A percentile compares a stretch with the other conserved stretches of the same genome.
Conservation (phyloP, 768 basidiomycete species). For the Chiua virens region DNA sequence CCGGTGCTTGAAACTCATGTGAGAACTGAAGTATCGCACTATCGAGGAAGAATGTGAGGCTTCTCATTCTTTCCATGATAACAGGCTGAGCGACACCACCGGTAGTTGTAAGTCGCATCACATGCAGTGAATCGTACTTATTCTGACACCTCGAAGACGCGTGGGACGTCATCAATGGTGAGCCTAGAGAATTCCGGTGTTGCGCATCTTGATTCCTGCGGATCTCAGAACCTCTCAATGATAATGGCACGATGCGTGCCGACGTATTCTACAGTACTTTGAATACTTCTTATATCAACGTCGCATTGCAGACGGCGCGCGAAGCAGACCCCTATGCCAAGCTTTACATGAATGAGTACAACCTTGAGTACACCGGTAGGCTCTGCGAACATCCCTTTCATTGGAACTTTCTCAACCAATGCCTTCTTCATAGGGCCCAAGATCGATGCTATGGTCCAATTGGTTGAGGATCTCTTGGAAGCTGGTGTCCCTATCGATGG, state of each 20-base stretch:
- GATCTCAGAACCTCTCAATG: constrained; percentile 37
- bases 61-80: neutral
- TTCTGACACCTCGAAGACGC: constrained; percentile 11
- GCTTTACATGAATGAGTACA: constrained; percentile 35
- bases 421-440: constrained; percentile 8
- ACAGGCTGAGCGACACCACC: neutral
- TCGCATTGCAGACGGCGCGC: constrained; percentile 43
- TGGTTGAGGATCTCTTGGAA: constrained; percentile 47
- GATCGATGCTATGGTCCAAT: constrained; percentile 52
- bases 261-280: constrained; percentile 54
- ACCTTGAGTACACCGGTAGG: constrained; percentile 26
- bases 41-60: constrained; percentile 13
- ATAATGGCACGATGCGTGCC: constrained; percentile 55
- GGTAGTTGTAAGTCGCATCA: constrained; percentile 12
- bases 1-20: constrained; percentile 19
- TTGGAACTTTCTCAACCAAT: neutral
- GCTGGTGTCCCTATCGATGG: constrained; percentile 57
- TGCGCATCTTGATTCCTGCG: neutral
- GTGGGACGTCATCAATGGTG: constrained; percentile 24
- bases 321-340: constrained; percentile 32
- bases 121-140: neutral
- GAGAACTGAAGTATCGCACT: constrained; percentile 16
- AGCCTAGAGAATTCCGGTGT: neutral
- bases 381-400: neutral
- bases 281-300: constrained; percentile 47